These are phyloP conservation scores for Sporothrix brasiliensis DNA, from an alignment of 2,329 filamentous ascomycete genomes.

Conservation along the genomic window DNA sequence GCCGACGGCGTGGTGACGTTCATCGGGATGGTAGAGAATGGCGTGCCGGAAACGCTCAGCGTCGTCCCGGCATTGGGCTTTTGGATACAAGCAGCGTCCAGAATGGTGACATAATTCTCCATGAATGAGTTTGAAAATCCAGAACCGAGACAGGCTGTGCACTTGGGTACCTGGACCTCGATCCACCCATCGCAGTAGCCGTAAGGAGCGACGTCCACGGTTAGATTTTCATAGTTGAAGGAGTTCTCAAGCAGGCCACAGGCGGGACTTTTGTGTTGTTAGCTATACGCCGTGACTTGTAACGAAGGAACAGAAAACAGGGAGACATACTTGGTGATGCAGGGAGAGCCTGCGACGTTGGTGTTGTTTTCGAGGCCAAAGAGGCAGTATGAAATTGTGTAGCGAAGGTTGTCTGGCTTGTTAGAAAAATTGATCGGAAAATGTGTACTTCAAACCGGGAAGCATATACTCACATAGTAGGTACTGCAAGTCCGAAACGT, in stretches of 20 bases:
- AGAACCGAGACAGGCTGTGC: slow-evolving; percentile 52
- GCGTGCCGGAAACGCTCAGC: slow-evolving; percentile 54
- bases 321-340: slow-evolving; percentile 54
- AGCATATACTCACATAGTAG: slow-evolving; percentile 55
- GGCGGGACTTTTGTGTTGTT: slow-evolving; percentile 49
- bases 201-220: slow-evolving; percentile 50
- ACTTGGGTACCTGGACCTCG: slow-evolving; percentile 47
- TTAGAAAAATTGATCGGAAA: neutral
- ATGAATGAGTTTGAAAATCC: slow-evolving; percentile 46
- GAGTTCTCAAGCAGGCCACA: slow-evolving; percentile 55
- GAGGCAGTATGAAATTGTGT: slow-evolving; percentile 58
- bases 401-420: slow-evolving; percentile 61
- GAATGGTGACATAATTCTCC: slow-evolving; percentile 58
- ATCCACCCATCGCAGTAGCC: slow-evolving; percentile 59
- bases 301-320: too few species aligned
- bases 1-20: slow-evolving; percentile 56
- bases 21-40: slow-evolving; percentile 55
- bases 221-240: slow-evolving; percentile 55
- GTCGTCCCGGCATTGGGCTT: slow-evolving; percentile 51
- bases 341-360: slow-evolving; percentile 49
- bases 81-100: slow-evolving; percentile 61
- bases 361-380: slow-evolving; percentile 54
- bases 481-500: slow-evolving; percentile 56
- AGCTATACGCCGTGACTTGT: neutral
- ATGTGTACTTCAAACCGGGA: neutral